Evolutionary conservation across 768 basidiomycete genomes (phyloP), one percentile per base, ranked within the genome.

Genomic region (Russula sp.): DNA sequence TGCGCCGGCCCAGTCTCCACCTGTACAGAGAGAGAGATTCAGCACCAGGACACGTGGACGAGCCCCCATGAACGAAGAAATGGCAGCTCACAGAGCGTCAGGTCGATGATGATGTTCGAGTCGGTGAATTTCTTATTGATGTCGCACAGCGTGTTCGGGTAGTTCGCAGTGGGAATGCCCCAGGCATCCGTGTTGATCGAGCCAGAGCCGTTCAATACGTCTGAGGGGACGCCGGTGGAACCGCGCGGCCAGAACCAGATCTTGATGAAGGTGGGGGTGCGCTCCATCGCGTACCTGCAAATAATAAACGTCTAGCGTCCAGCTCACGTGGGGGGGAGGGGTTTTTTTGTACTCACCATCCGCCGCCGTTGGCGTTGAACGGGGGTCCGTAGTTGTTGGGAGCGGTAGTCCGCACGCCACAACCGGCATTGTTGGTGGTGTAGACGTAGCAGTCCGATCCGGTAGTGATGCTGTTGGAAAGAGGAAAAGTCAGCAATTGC

Each of bases 161-260:
- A 90, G 68, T 75, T 77, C 22, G 86, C 88, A 1, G 71, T 67
- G 3, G 87, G 86, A 0, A 72, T 78, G 9, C 87, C 84, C 85
- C 85, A 88, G 53, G 69, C 73, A 45, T 70, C 73, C 3, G 84
- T 82, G 69, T 83, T 73, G 20, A 84, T 75, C 3, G 67, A 66
- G 16, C 68, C 68, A 0, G 71, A 74, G 4, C 81, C 82, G 34
- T 62, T 71, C 14, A 34, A 47, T n/a, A 84, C 76, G 64, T 81
- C 83, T 8, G 70, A 65, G 1, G 84, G 84, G 29, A 82, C 74
- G 39, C 67, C 67, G 14, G 68, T 71, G 50, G 71, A 76, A 51
- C 71, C 73, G 46, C 84, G 77, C 0, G 83, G 75, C 85, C 85
- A 90, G 74, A 87, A 89, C 82, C 83, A 90, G 50, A 88, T 75